These are phyloP conservation scores for Mrakiaceae sp. DNA, from an alignment of 1,284 basidiomycete species.

Conservation along the genomic window DNA sequence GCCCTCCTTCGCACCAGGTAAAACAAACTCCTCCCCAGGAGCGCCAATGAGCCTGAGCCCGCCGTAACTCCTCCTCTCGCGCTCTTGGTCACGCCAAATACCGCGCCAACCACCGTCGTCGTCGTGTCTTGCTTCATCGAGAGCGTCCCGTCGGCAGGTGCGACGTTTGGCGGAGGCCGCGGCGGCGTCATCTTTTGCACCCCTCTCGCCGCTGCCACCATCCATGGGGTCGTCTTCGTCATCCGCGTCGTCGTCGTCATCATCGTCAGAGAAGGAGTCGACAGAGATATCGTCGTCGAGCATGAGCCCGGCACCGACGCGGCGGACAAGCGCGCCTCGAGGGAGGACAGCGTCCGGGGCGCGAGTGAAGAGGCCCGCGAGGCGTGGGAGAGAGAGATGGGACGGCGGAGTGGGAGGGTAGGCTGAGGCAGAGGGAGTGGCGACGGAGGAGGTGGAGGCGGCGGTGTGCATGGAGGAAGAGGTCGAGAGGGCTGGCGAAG, in stretches of 20 bases:
- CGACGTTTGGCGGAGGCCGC: too few species aligned
- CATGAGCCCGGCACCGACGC: background rate
- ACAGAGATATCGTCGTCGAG: background rate
- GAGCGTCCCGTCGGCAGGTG: too few species aligned
- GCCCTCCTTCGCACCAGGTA: background rate
- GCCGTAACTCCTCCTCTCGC: background rate
- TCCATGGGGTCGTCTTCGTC: background rate
- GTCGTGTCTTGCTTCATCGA: background rate
- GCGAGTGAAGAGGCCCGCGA: background rate
- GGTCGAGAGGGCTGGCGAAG: background rate
- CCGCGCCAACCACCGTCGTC: background rate
- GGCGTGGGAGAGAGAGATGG: background rate
- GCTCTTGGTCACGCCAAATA: background rate
- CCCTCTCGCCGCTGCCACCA: background rate
- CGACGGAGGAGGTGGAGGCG: background rate
- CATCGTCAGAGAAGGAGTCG: background rate
- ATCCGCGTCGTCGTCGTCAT: background rate
- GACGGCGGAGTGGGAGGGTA: background rate
- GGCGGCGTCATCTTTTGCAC: background rate
- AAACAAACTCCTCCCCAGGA: too few species aligned
- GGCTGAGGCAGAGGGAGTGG: background rate
- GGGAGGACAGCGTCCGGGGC: background rate
- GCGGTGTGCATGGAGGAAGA: conserved; percentile 3
- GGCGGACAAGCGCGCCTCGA: background rate
- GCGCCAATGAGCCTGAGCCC: too few species aligned